Evolutionary conservation across 768 basidiomycete species (phyloP).

Genomic region (Ephemerocybe angulata): DNA sequence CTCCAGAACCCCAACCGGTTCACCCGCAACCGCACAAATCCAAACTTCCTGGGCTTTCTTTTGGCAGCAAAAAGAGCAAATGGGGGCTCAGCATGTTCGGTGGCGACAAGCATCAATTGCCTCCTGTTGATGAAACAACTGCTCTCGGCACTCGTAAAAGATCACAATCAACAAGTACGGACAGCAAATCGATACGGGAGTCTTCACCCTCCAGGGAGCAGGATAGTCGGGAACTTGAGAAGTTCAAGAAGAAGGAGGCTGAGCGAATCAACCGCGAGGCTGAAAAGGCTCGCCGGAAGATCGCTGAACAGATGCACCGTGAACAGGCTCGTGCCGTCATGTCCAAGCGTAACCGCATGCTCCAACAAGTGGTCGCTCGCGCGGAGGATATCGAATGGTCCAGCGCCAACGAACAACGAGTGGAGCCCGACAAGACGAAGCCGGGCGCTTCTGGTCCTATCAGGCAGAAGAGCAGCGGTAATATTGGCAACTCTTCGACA

Average conservation of each 20-base stretch:
- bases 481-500: conserved; percentile 42
- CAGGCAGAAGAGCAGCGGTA: conserved; percentile 43
- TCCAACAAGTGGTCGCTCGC: conserved; percentile 47
- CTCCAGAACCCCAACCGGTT: conserved; percentile 21
- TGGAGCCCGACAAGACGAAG: conserved; percentile 45
- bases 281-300: conserved; percentile 77
- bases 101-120: conserved; percentile 66
- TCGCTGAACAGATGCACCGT: conserved; percentile 68
- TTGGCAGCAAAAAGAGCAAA: conserved; percentile 67
- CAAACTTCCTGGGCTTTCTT: conserved; percentile 55
- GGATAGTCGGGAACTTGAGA: conserved; percentile 61
- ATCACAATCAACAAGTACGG: conserved; percentile 72
- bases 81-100: conserved; percentile 74
- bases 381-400: conserved; percentile 64
- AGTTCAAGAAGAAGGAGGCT: conserved; percentile 74
- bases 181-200: conserved; percentile 63
- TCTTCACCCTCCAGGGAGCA: conserved; percentile 36
- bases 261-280: conserved; percentile 75
- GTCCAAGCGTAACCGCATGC: conserved; percentile 79
- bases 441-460: conserved; percentile 59
- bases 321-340: conserved; percentile 92
- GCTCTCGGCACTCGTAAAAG: conserved; percentile 71
- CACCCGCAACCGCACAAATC: conserved; percentile 45
- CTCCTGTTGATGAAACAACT: conserved; percentile 72
- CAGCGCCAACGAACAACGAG: conserved; percentile 42